Base-by-base conservation (phyloP, 1,139 yeast species). In the Yarrowia galli region DNA sequence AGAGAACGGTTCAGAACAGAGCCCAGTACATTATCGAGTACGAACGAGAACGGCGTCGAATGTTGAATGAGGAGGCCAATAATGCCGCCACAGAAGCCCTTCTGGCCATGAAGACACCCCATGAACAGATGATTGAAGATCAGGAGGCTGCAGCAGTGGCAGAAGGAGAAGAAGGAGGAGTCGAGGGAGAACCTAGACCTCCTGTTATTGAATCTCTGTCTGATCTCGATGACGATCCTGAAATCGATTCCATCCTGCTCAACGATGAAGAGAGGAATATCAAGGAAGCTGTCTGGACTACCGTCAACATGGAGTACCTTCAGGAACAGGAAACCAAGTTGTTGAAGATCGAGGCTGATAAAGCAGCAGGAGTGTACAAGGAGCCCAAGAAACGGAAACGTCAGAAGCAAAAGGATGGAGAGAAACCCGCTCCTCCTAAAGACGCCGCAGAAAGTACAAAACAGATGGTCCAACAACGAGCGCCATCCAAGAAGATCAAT, bases 241-340 rank as follows among this genome's bases (percentile, higher is more conserved):
- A 92, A 73, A 80, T 91, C 13, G 86, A 85, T 4, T 78, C 80
- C 0, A 82, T 87, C 54, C 75, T 91, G 64, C 80, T 95, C 68
- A 83, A 85, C 4, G 87, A 85, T 65, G 89, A 87, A 61, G 97
- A 95, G 72, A 83, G 87, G 15, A 79, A 81, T 68, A 75, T 87
- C 74, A 93, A 91, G 77, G 92, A 91, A 72, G 83, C 89, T 70
- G 85, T 92, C 7, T 95, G 99, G 98, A 86, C 90, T 68, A 92
- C 96, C 1, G 82, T 91, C 67, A 92, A 95, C 77, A 91, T 90
- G 69, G 98, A 93, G 42, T 96, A 87, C 74, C 80, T 95, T 69
- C 78, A 92, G 32, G 96, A 89, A 67, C 97, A 92, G 78, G 98
- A 95, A 74, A 86, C 86, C 73, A 92, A 92, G 76, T 81, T 95